phyloP scores from a whole-genome alignment of 192 early-diverging fungal species.

The Thoreauomyces humboldtii region DNA sequence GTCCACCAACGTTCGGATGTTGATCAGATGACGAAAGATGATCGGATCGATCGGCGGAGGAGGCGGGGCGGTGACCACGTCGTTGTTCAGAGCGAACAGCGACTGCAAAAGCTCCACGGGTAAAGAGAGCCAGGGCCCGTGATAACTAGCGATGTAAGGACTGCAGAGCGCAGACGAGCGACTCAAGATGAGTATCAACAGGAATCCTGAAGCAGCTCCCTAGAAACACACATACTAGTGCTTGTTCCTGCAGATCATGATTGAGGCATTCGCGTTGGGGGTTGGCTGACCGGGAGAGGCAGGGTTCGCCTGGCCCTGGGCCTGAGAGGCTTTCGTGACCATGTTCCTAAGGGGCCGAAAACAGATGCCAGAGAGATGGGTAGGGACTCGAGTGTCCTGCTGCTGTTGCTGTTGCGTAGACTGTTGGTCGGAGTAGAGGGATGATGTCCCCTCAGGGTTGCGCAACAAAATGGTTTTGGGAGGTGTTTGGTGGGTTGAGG shows the following conservation, averaged over 20 bases:
- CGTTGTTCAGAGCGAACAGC: conserved; percentile 32
- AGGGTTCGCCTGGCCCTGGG: background rate
- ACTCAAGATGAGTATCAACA: background rate
- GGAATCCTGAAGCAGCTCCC: background rate
- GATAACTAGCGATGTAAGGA: conserved; percentile 45
- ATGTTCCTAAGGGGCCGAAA: no score
- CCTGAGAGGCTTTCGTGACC: background rate
- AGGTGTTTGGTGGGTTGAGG: no score
- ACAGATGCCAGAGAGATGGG: no score
- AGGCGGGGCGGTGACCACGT: conserved; percentile 8
- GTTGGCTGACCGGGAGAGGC: background rate
- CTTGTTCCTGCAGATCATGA: conserved; percentile 40
- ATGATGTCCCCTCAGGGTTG: no score
- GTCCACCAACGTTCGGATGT: conserved; percentile 35
- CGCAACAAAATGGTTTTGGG: no score
- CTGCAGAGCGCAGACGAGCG: background rate
- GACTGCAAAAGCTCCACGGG: conserved; percentile 41
- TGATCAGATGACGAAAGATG: conserved; percentile 29
- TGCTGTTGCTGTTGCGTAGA: no score
- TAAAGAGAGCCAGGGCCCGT: conserved; percentile 44
- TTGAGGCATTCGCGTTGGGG: conserved; percentile 8
- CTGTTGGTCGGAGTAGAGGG: no score
- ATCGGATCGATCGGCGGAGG: conserved; percentile 26
- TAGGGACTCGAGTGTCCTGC: no score
- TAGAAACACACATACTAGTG: conserved; percentile 28